Base-by-base conservation (phyloP, 1,139 yeast species). In the Debaryomyces fabryi region DNA sequence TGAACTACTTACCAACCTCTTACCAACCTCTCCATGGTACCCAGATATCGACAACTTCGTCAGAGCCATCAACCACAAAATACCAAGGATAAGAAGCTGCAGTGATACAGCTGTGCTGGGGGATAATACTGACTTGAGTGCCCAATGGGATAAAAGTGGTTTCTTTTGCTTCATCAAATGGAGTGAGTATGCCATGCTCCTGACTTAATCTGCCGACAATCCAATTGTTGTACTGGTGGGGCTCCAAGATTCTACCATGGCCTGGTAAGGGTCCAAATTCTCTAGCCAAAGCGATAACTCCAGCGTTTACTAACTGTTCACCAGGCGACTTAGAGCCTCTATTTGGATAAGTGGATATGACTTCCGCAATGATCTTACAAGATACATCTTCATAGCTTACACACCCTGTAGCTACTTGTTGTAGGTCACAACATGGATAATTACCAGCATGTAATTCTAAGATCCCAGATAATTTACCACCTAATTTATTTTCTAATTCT, bases 401-500 rank as follows among this genome's bases (percentile, higher is more conserved):
- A 55, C 87, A 81, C 0, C 81, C 81, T 0, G 95, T 87, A 8
- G 89, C 78, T 16, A 83, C 76, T 62, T 88, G 95, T 59, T 88
- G 96, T 49, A 86, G 68, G 62, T 88, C 95, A 58, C 87, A 82
- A 57, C 85, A 79, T 3, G 86, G 78, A 58, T 85, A 87, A 61
- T 87, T 86, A 12, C 96, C 96, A 13, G 93, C 93, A 62, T 88
- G 96, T 16, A 88, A 64, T 57, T 88, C 96, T 45, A 88, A 67
- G 1, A 63, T 63, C 3, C 85, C 86, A 23, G 65, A 57, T 34
- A 81, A 58, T n/a, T 60, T 52, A 4, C 58, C 63, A 4, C 68
- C 67, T 6, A 71, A 46, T n/a, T 51, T 44, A 0, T 49, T 32
- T 40, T 48, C 55, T 40, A 66, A 52, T 40, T 64, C 72, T 20